A percentile compares a stretch with the other conserved stretches of the same genome.
phyloP scores from a whole-genome alignment of 2,329 filamentous ascomycete species.

The Claviceps lovelessii region DNA sequence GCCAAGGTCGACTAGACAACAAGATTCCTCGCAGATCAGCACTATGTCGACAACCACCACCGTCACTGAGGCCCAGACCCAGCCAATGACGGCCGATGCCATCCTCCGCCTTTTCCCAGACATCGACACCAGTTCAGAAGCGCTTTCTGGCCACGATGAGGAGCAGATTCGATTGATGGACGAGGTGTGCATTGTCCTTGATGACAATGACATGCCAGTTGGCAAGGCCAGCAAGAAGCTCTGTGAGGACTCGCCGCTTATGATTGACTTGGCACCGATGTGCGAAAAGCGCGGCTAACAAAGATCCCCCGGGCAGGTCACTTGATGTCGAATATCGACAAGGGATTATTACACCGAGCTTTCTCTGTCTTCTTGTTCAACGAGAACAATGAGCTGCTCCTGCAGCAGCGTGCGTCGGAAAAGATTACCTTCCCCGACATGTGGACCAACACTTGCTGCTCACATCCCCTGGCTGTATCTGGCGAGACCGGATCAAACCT shows the following conservation, averaged over 20 bases:
- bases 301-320: slow-evolving; percentile 49
- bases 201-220: slow-evolving; percentile 83
- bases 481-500: slow-evolving; percentile 79
- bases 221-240: slow-evolving; percentile 96
- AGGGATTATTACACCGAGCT: slow-evolving; percentile 86
- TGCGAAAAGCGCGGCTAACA: background rate
- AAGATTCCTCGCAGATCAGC: background rate
- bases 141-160: slow-evolving; percentile 83
- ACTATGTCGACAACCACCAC: slow-evolving; percentile 23
- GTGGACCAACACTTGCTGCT: slow-evolving; percentile 99
- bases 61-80: slow-evolving; percentile 29
- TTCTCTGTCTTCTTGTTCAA: slow-evolving; percentile 99
- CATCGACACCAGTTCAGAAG: slow-evolving; percentile 54
- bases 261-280: background rate
- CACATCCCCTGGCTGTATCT: slow-evolving; percentile 82
- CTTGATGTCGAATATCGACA: slow-evolving; percentile 96
- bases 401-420: slow-evolving; percentile 88
- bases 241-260: slow-evolving; percentile 44
- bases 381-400: slow-evolving; percentile 75
- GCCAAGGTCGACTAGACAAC: background rate
- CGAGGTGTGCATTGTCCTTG: slow-evolving; percentile 92
- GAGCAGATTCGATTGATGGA: slow-evolving; percentile 98
- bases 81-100: slow-evolving; percentile 68
- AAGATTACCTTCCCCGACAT: slow-evolving; percentile 99
- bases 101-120: slow-evolving; percentile 84